These are phyloP conservation scores for Ogataea ramenticola DNA, from an alignment of 805 yeast species.

Conservation along the genomic window DNA sequence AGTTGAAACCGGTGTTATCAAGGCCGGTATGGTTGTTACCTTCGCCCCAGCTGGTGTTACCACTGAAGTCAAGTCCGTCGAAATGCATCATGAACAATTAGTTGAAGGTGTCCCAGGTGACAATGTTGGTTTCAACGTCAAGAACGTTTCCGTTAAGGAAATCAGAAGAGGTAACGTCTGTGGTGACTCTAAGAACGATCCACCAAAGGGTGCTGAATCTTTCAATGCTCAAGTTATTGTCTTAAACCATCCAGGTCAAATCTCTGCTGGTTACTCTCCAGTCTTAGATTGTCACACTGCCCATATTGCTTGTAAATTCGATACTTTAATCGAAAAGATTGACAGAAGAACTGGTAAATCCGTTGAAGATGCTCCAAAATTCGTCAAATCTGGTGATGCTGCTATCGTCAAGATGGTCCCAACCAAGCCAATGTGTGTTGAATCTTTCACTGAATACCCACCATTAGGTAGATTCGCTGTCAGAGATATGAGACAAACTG, in stretches of 20 bases:
- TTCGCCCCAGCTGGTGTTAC: constrained; percentile 89
- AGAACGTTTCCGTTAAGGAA: constrained; percentile 84
- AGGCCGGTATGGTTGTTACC: constrained; percentile 86
- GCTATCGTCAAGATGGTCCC: constrained; percentile 88
- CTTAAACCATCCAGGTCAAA: constrained; percentile 90
- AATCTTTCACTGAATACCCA: constrained; percentile 90
- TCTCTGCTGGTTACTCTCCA: constrained; percentile 87
- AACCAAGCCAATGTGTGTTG: constrained; percentile 91
- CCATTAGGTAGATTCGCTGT: constrained; percentile 97
- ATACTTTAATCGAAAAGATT: constrained; percentile 63
- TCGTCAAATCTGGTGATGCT: constrained; percentile 94
- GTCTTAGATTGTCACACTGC: constrained; percentile 91
- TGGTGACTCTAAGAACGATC: constrained; percentile 87
- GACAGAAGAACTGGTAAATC: constrained; percentile 93
- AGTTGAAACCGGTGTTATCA: constrained; percentile 88
- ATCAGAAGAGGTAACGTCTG: constrained; percentile 90
- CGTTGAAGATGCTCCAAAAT: constrained; percentile 84
- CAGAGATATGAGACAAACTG: constrained; percentile 99
- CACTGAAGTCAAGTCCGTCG: constrained; percentile 85
- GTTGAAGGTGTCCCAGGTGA: constrained; percentile 84
- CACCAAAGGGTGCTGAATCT: constrained; percentile 72
- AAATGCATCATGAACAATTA: constrained; percentile 81
- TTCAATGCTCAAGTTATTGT: constrained; percentile 78
- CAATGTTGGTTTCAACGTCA: constrained; percentile 86
- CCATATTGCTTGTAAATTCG: constrained; percentile 87